Evolutionary conservation across 306 rosid species (phyloP).

Genomic region (Begonia fuchsioides): DNA sequence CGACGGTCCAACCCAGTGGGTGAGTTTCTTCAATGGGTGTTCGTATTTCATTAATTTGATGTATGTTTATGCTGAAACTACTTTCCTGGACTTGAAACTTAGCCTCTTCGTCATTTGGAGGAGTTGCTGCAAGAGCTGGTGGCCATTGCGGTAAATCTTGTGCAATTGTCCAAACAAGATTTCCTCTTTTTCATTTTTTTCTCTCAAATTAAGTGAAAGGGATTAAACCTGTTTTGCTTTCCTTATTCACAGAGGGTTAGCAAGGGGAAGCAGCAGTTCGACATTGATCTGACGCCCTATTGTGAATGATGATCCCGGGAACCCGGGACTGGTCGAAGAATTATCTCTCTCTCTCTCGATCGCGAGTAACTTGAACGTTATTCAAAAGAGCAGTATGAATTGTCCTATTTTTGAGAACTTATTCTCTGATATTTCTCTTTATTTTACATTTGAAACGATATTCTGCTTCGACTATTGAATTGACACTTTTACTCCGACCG

Average conservation of each 20-base stretch:
- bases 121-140: slow-evolving; percentile 87
- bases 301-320: slow-evolving; percentile 47
- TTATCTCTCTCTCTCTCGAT: too few species aligned
- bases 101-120: slow-evolving; percentile 91
- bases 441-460: too few species aligned
- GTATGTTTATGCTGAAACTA: background rate
- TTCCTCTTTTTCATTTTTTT: too few species aligned
- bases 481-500: too few species aligned
- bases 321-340: too few species aligned
- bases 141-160: slow-evolving; percentile 92
- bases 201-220: too few species aligned
- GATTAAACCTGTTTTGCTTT: background rate
- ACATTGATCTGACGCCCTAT: slow-evolving; percentile 73
- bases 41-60: background rate
- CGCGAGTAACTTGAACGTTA: too few species aligned
- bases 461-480: too few species aligned
- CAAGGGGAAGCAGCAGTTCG: slow-evolving; percentile 72
- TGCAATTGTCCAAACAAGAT: too few species aligned
- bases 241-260: slow-evolving; percentile 46
- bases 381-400: too few species aligned
- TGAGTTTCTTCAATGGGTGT: slow-evolving; percentile 30
- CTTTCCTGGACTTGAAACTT: slow-evolving; percentile 9
- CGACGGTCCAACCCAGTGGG: slow-evolving; percentile 99
- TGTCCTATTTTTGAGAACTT: too few species aligned
- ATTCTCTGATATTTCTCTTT: too few species aligned